Evolutionary conservation across 148 eudicot species (phyloP).

Genomic region (Cornus kousa): DNA sequence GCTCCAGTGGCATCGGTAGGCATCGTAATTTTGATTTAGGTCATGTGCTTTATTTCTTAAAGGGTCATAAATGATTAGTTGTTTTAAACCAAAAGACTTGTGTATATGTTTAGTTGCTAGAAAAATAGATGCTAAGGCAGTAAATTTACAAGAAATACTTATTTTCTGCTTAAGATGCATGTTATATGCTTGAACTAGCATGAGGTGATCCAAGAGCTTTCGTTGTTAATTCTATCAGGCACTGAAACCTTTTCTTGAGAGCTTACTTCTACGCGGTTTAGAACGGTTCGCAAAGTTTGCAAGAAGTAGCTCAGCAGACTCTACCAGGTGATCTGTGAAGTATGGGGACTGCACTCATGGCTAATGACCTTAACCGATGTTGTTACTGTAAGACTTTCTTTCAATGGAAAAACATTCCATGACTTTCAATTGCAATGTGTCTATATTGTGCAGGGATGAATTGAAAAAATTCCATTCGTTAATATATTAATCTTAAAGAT

Average conservation of each 20-base stretch:
- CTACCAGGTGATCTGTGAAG: constrained; percentile 14
- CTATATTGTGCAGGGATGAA: neutral
- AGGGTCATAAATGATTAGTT: too few relatives aligned
- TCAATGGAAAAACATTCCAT: neutral
- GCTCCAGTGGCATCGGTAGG: constrained; percentile 94
- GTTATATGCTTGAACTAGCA: neutral
- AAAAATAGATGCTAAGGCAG: neutral
- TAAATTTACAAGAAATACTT: neutral
- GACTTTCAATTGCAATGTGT: neutral
- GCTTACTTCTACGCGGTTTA: constrained; percentile 65
- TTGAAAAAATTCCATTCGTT: neutral
- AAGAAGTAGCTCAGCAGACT: constrained; percentile 37
- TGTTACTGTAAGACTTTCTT: neutral
- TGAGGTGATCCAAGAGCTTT: neutral
- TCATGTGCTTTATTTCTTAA: too few relatives aligned
- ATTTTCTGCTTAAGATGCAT: neutral
- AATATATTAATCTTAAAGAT: neutral
- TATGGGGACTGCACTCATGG: neutral
- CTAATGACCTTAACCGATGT: neutral
- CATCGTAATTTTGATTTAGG: constrained; percentile 10
- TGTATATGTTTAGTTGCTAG: neutral
- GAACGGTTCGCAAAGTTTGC: constrained; percentile 78
- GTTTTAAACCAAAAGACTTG: neutral
- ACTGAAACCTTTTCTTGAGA: constrained; percentile 77
- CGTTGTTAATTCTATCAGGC: constrained; percentile 44